phyloP scores from a whole-genome alignment of 306 rosid genomes.

The Trifolium dubium region DNA sequence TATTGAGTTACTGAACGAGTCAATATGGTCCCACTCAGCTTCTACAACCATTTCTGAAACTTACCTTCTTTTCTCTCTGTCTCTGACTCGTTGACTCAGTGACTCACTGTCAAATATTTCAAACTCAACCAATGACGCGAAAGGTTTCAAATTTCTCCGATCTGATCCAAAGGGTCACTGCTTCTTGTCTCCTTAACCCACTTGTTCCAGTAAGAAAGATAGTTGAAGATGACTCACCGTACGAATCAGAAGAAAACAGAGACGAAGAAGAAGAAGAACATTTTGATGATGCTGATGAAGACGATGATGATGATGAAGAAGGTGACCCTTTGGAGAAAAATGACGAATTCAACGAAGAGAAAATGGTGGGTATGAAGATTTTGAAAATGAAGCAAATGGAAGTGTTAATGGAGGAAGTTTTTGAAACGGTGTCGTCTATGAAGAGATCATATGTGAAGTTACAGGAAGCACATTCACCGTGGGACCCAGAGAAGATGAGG shows the following conservation, averaged over 20 bases:
- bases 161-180: slow-evolving; percentile 91
- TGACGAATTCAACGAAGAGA: slow-evolving; percentile 36
- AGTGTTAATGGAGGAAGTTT: slow-evolving; percentile 70
- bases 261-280: slow-evolving; percentile 16
- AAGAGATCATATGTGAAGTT: slow-evolving; percentile 76
- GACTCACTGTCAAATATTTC: neutral
- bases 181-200: slow-evolving; percentile 91
- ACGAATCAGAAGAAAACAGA: slow-evolving; percentile 55
- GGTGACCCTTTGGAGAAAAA: slow-evolving; percentile 33
- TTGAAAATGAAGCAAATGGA: slow-evolving; percentile 68
- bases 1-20: slow-evolving; percentile 40
- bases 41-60: slow-evolving; percentile 38
- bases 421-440: slow-evolving; percentile 80
- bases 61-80: slow-evolving; percentile 14
- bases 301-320: slow-evolving; percentile 29
- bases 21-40: slow-evolving; percentile 28
- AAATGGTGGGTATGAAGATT: slow-evolving; percentile 34
- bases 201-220: slow-evolving; percentile 52
- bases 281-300: neutral
- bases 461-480: slow-evolving; percentile 90
- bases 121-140: slow-evolving; percentile 60
- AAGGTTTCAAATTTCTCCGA: slow-evolving; percentile 86
- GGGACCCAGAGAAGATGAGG: slow-evolving; percentile 90
- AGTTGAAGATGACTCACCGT: slow-evolving; percentile 35
- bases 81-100: slow-evolving; percentile 28